A percentile compares a stretch with the other conserved stretches of the same genome.
These are phyloP conservation scores for Vitellaria paradoxa DNA, from an alignment of 179 eudicot genomes.

Conservation along the genomic window DNA sequence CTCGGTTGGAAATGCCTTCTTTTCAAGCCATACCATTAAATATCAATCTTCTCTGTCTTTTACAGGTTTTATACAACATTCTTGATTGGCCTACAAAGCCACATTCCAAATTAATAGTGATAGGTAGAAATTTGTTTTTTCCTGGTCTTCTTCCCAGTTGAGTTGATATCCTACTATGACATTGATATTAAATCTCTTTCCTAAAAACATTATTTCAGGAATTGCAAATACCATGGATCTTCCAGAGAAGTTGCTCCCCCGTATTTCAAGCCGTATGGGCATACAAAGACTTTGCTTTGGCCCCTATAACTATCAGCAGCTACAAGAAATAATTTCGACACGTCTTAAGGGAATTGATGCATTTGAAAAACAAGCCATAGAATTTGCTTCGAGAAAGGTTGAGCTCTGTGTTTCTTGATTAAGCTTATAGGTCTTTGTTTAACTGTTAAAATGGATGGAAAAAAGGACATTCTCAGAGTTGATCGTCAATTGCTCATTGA, in stretches of 20 bases:
- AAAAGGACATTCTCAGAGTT: not conserved
- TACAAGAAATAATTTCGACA: constrained; percentile 86
- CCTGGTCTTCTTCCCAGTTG: not conserved
- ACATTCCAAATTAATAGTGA: constrained; percentile 81
- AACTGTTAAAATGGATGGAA: not conserved
- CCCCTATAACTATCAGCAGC: constrained; percentile 89
- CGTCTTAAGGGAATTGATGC: constrained; percentile 92
- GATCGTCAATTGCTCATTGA: not conserved
- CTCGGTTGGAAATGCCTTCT: not conserved
- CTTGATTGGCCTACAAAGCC: constrained; percentile 99
- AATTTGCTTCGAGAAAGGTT: constrained; percentile 98
- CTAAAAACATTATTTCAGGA: constrained; percentile 41
- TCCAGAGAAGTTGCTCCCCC: constrained; percentile 98
- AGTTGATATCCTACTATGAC: not conserved
- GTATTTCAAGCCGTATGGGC: constrained; percentile 97
- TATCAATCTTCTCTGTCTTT: constrained; percentile 2
- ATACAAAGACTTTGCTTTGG: constrained; percentile 92
- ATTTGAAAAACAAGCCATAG: constrained; percentile 92
- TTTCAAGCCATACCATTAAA: not conserved
- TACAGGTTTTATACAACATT: constrained; percentile 95
- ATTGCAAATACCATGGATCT: constrained; percentile 99
- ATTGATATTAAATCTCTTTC: not conserved
- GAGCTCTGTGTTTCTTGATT: constrained; percentile 5
- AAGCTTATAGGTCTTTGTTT: not conserved
- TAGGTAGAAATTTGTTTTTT: constrained; percentile 43